A percentile compares a stretch with the other conserved stretches of the same genome.
phyloP scores from a whole-genome alignment of 805 yeast species.

The Candida arabinofermentans region DNA sequence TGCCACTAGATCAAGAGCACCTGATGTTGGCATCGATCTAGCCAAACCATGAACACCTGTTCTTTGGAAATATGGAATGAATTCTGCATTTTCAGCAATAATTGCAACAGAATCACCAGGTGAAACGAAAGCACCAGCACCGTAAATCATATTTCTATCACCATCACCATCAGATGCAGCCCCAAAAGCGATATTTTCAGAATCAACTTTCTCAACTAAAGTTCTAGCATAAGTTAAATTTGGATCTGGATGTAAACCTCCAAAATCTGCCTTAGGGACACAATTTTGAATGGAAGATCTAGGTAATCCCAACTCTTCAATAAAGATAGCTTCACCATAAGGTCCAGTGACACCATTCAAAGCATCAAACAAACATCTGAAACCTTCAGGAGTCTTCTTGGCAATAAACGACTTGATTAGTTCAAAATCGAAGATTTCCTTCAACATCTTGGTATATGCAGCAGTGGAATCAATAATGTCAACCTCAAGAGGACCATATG shows the following conservation, averaged over 20 bases:
- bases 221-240: slow-evolving; percentile 91
- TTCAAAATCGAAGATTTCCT: slow-evolving; percentile 82
- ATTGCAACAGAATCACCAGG: slow-evolving; percentile 99
- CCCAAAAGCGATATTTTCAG: slow-evolving; percentile 80
- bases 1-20: slow-evolving; percentile 91
- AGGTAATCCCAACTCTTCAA: slow-evolving; percentile 80
- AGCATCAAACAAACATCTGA: slow-evolving; percentile 81
- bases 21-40: slow-evolving; percentile 95
- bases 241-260: slow-evolving; percentile 98
- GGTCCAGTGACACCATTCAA: slow-evolving; percentile 97
- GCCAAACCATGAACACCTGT: slow-evolving; percentile 91
- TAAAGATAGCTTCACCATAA: slow-evolving; percentile 79
- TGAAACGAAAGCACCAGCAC: slow-evolving; percentile 89
- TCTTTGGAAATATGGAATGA: slow-evolving; percentile 86
- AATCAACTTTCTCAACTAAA: slow-evolving; percentile 82
- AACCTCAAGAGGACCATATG: slow-evolving; percentile 59
- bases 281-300: slow-evolving; percentile 70
- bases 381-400: slow-evolving; percentile 46
- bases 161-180: slow-evolving; percentile 99
- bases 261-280: slow-evolving; percentile 82
- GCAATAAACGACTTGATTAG: slow-evolving; percentile 69
- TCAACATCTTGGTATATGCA: slow-evolving; percentile 75
- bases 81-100: slow-evolving; percentile 85
- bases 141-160: slow-evolving; percentile 97
- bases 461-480: slow-evolving; percentile 80